phyloP scores from a whole-genome alignment of 2,329 filamentous ascomycete species.

The Tolypocladium pustulatum region DNA sequence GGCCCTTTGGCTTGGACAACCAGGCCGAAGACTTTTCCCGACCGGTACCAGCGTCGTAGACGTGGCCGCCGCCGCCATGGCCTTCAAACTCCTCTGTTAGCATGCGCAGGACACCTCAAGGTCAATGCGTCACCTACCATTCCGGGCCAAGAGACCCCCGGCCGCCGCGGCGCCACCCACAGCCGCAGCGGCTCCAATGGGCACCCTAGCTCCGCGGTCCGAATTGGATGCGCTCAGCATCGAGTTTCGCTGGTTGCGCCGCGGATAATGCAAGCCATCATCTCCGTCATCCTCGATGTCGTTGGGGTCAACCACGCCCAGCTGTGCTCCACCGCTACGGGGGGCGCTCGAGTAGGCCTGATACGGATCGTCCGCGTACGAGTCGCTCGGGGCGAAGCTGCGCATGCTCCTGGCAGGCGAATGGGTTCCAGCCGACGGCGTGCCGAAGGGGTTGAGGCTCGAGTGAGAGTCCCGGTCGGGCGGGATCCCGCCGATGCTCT shows the following conservation, averaged over 20 bases:
- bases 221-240: slow-evolving; percentile 47
- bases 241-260: slow-evolving; percentile 37
- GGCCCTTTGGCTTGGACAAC: slow-evolving; percentile 31
- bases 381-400: slow-evolving; percentile 27
- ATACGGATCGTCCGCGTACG: slow-evolving; percentile 57
- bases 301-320: slow-evolving; percentile 62
- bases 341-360: slow-evolving; percentile 39
- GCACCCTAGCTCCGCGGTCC: slow-evolving; percentile 15
- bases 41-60: slow-evolving; percentile 2
- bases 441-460: slow-evolving; percentile 28
- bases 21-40: slow-evolving; percentile 9
- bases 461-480: slow-evolving; percentile 30
- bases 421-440: slow-evolving; percentile 20
- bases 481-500: slow-evolving; percentile 6
- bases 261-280: slow-evolving; percentile 58
- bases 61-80: neutral
- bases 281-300: slow-evolving; percentile 82
- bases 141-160: slow-evolving; percentile 14
- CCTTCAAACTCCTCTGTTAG: neutral
- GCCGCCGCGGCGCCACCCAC: slow-evolving; percentile 34
- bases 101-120: neutral
- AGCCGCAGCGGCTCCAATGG: slow-evolving; percentile 28
- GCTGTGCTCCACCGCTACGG: slow-evolving; percentile 33
- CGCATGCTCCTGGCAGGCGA: slow-evolving; percentile 41
- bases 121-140: slow-evolving; percentile 8